A percentile compares a stretch with the other conserved stretches of the same genome.
phyloP scores from a whole-genome alignment of 2,329 filamentous ascomycete genomes.

The Ceratocystis cubensis region DNA sequence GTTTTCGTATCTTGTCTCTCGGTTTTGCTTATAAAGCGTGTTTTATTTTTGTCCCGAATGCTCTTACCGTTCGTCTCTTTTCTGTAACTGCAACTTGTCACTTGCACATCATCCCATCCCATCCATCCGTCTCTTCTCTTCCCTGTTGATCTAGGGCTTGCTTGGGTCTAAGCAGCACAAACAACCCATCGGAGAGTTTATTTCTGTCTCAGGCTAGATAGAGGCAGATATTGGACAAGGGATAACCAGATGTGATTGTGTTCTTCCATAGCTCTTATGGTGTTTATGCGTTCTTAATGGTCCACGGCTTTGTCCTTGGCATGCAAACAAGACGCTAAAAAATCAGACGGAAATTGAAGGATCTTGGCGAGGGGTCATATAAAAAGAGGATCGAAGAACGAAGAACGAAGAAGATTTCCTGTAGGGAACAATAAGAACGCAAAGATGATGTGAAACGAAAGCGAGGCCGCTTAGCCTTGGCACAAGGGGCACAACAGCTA shows the following conservation, averaged over 20 bases:
- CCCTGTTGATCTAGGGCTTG: no score
- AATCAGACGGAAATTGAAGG: constrained; percentile 8
- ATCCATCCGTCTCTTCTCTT: no score
- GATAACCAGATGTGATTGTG: no score
- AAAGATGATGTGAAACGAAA: not conserved
- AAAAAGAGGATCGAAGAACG: not conserved
- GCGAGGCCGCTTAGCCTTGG: not conserved
- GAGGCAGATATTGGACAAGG: no score
- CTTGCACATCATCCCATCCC: not conserved
- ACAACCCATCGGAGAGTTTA: not conserved
- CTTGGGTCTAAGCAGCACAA: not conserved
- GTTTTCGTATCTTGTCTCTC: no score
- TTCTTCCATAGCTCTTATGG: not conserved
- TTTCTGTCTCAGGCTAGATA: constrained; percentile 1
- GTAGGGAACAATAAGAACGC: not conserved
- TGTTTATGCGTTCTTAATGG: not conserved
- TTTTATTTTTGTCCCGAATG: no score
- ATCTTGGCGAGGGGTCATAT: not conserved
- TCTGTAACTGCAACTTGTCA: not conserved
- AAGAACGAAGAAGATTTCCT: not conserved
- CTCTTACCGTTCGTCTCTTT: no score
- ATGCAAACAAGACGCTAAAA: not conserved
- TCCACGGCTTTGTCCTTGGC: not conserved
- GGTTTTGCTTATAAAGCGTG: no score
- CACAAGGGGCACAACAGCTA: not conserved